These are phyloP conservation scores for Hypoxylon crocopeplum DNA, from an alignment of 495 filamentous ascomycete species.

Conservation along the genomic window DNA sequence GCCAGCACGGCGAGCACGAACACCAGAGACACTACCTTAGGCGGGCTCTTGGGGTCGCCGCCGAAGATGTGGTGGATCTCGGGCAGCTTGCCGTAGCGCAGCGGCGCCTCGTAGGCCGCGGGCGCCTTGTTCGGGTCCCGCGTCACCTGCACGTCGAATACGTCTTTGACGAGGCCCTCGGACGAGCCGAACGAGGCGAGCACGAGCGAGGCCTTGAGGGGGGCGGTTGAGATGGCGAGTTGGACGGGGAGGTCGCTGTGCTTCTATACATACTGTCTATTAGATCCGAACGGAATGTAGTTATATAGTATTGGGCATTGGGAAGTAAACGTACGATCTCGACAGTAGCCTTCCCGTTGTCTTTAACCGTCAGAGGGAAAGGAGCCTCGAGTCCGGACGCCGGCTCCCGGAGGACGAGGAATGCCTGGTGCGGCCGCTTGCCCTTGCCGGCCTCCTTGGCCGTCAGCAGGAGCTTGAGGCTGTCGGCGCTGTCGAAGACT, in stretches of 20 bases:
- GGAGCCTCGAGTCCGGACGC: conserved; percentile 84
- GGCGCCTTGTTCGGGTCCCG: conserved; percentile 65
- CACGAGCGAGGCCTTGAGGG: conserved; percentile 78
- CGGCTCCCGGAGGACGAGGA: conserved; percentile 79
- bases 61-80: conserved; percentile 95
- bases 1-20: conserved; percentile 76
- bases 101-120: conserved; percentile 66
- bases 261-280: conserved; percentile 59
- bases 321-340: conserved; percentile 69
- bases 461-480: conserved; percentile 82
- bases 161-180: conserved; percentile 70
- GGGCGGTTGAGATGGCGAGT: conserved; percentile 68
- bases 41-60: conserved; percentile 76
- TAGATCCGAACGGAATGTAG: not conserved
- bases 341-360: conserved; percentile 81
- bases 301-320: not conserved
- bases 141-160: conserved; percentile 64
- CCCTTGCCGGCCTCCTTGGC: conserved; percentile 77
- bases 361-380: conserved; percentile 84
- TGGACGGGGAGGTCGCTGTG: conserved; percentile 90
- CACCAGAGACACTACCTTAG: conserved; percentile 79
- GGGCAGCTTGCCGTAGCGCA: conserved; percentile 78
- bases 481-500: conserved; percentile 69
- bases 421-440: conserved; percentile 91
- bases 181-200: conserved; percentile 87